Evolutionary conservation across 1,284 basidiomycete genomes (phyloP).

Genomic region (Veloporphyrellus conicus): DNA sequence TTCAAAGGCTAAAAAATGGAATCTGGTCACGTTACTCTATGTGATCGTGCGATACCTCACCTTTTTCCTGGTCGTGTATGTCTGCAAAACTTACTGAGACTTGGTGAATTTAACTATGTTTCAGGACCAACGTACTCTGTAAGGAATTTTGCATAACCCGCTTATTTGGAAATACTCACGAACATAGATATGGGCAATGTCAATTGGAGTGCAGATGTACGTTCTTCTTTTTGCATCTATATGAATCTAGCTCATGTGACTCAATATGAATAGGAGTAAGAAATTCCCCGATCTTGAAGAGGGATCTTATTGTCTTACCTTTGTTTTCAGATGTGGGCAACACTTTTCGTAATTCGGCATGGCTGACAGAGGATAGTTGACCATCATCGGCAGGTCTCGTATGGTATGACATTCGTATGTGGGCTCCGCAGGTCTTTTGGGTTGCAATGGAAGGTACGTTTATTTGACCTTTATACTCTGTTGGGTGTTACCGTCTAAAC

Average conservation of each 20-base stretch:
- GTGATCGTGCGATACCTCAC: constrained; percentile 21
- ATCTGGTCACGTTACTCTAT: constrained; percentile 17
- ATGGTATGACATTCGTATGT: constrained; percentile 15
- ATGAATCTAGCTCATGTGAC: neutral
- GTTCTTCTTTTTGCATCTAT: neutral
- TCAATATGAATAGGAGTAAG: constrained; percentile 22
- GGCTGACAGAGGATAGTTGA: neutral
- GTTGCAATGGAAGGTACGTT: constrained; percentile 21
- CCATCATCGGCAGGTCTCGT: constrained; percentile 14
- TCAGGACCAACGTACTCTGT: constrained; percentile 13
- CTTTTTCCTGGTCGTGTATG: constrained; percentile 14
- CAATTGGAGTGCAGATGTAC: constrained; percentile 12
- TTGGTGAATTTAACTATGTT: neutral
- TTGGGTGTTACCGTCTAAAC: neutral
- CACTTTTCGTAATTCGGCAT: neutral
- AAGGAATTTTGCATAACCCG: neutral
- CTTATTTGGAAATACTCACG: neutral
- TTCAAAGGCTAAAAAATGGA: constrained; percentile 17
- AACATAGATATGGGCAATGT: constrained; percentile 5
- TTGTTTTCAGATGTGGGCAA: constrained; percentile 12
- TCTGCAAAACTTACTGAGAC: neutral
- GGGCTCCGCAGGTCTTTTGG: constrained; percentile 13
- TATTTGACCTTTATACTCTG: neutral
- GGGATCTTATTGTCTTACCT: neutral
- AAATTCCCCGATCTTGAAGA: neutral